Evolutionary conservation across 2,329 filamentous ascomycete genomes (phyloP).

Genomic region (Fusarium tricinctum): DNA sequence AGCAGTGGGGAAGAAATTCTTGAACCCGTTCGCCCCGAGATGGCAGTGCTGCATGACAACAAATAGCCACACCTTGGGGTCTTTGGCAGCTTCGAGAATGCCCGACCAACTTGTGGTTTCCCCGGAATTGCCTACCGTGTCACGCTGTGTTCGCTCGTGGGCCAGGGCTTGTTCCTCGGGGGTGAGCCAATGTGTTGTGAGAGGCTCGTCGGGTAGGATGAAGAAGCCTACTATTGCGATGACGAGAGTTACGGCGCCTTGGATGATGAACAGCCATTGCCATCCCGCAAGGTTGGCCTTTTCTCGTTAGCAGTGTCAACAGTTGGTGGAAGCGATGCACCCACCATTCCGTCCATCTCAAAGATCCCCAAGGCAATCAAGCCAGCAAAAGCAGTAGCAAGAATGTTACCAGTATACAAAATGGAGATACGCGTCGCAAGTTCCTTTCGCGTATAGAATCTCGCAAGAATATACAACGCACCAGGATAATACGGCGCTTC

Average conservation of each 20-base stretch:
- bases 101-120: constrained; percentile 59
- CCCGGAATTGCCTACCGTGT: constrained; percentile 60
- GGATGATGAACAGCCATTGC: constrained; percentile 72
- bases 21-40: constrained; percentile 62
- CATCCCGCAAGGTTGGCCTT: constrained; percentile 45
- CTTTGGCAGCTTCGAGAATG: constrained; percentile 59
- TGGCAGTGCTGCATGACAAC: constrained; percentile 66
- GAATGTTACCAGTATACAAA: constrained; percentile 59
- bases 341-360: constrained; percentile 43
- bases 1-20: constrained; percentile 51
- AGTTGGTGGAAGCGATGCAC: no score
- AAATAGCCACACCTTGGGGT: constrained; percentile 64
- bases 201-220: constrained; percentile 54
- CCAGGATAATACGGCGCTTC: constrained; percentile 58
- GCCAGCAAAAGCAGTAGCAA: constrained; percentile 57
- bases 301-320: background rate
- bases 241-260: constrained; percentile 62
- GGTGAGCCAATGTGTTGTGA: constrained; percentile 59
- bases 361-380: constrained; percentile 61
- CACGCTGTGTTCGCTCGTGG: constrained; percentile 57
- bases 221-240: constrained; percentile 46
- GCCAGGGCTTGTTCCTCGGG: constrained; percentile 60
- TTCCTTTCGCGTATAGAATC: constrained; percentile 68
- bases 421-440: constrained; percentile 59
- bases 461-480: constrained; percentile 60